Evolutionary conservation across 805 yeast genomes (phyloP).

Genomic region (Candida bentonensis): DNA sequence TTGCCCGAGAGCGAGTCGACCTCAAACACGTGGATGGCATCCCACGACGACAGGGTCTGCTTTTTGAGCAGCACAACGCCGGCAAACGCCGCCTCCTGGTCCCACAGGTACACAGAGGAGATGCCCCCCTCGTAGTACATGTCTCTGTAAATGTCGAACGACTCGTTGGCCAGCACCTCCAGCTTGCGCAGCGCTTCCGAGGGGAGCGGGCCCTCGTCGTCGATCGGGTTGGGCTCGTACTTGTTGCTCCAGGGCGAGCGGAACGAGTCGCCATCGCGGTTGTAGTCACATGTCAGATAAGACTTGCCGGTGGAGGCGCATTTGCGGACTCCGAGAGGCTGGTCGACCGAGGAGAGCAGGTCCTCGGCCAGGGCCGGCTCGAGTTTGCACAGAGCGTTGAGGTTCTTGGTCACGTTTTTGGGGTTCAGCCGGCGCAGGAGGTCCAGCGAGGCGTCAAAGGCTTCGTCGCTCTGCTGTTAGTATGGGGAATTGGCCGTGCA

Average conservation of each 20-base stretch:
- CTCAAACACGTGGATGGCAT: slow-evolving; percentile 86
- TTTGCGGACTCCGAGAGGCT: slow-evolving; percentile 47
- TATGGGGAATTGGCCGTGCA: too few relatives aligned
- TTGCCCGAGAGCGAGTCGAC: slow-evolving; percentile 30
- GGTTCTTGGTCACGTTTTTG: slow-evolving; percentile 33
- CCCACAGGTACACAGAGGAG: slow-evolving; percentile 87
- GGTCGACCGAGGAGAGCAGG: slow-evolving; percentile 71
- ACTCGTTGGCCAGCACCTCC: slow-evolving; percentile 73
- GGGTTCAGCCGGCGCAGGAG: slow-evolving; percentile 67
- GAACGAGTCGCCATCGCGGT: slow-evolving; percentile 85
- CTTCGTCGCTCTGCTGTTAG: slow-evolving; percentile 29
- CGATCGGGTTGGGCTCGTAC: slow-evolving; percentile 41
- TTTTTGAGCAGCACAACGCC: slow-evolving; percentile 85
- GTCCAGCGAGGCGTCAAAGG: slow-evolving; percentile 67
- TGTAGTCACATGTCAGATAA: slow-evolving; percentile 81
- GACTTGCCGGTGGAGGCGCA: slow-evolving; percentile 47
- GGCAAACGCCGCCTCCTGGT: slow-evolving; percentile 68
- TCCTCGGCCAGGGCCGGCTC: slow-evolving; percentile 75
- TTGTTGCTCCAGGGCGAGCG: slow-evolving; percentile 84
- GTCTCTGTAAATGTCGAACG: slow-evolving; percentile 86
- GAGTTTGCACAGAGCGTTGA: slow-evolving; percentile 33
- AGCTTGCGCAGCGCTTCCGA: slow-evolving; percentile 49
- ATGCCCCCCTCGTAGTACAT: slow-evolving; percentile 91
- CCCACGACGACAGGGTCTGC: slow-evolving; percentile 42
- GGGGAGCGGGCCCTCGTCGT: slow-evolving; percentile 56